Base-by-base conservation (phyloP, 176 grass and related monocot genomes). In the Cocos nucifera region DNA sequence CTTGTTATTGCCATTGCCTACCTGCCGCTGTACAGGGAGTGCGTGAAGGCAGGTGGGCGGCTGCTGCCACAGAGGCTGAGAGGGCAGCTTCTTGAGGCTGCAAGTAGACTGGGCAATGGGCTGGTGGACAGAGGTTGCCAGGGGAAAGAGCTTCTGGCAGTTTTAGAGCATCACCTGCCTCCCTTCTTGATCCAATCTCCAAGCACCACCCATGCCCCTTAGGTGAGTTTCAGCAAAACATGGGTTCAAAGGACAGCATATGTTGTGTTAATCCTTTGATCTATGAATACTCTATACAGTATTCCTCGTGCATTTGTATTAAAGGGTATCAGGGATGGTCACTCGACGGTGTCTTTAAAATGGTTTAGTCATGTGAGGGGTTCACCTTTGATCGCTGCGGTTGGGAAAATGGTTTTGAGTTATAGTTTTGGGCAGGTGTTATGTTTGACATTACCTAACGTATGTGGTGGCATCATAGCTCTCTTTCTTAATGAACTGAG, bases 31-130 rank as follows among this genome's bases (percentile, higher is more conserved):
- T 89, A 93, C 51, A 92, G 61, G 69, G 93, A 98, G 57, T 98
- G 93, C 50, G 32, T 76, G 4, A 49, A 79, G 61, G 72, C 70
- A 7, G 77, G 73, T 55, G 93, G 84, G 19, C 73, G 16, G 27
- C 58, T 98, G 50, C 61, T 98, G 84, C 84, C 87, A 0, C 93
- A 98, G 44, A 98, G 79, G 63, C 70, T 98, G 54, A 89, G 93
- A 82, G 88, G 93, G 30, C 87, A 92, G 76, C 88, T 98, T 51
- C 60, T 92, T 18, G 93, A 98, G 73, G 93, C 93, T 28, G 84
- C 82, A 29, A 79, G 63, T 29, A 87, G 88, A 76, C 70, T 98
- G 0, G 65, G 73, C 50, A 80, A 79, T 16, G 28, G 22, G 70
- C 63, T 56, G 50, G 66, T 89, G 28, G 81, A 92, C 51, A 81